These are phyloP conservation scores for Annona cherimola DNA, from an alignment of 164 flowering plant species.

Conservation along the genomic window DNA sequence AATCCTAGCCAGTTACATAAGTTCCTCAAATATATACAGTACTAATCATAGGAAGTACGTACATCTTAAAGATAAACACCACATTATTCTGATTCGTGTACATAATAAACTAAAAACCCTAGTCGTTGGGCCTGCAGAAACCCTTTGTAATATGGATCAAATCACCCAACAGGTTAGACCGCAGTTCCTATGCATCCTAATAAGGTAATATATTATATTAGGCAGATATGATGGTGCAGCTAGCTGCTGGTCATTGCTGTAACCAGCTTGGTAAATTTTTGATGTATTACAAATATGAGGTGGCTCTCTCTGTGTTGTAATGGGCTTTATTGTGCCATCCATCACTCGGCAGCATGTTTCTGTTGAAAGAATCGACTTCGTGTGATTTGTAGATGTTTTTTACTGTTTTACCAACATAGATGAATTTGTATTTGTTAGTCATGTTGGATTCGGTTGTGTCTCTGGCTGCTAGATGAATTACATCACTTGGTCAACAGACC, in stretches of 20 bases:
- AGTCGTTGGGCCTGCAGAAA: conserved; percentile 11
- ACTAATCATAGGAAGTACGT: conserved; percentile 21
- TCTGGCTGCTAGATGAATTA: not conserved
- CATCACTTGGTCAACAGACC: too few relatives aligned
- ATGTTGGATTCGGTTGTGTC: not conserved
- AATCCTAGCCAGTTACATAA: not conserved
- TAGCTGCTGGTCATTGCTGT: conserved; percentile 18
- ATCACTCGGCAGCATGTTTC: conserved; percentile 3
- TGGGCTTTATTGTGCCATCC: conserved; percentile 22
- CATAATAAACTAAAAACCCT: conserved; percentile 44
- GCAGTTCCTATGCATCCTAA: conserved; percentile 4
- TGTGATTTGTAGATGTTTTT: conserved; percentile 15
- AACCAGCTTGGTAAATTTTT: conserved; percentile 18
- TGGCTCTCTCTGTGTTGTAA: conserved; percentile 12
- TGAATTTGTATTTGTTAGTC: not conserved
- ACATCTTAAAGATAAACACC: conserved; percentile 13
- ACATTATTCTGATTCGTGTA: conserved; percentile 37
- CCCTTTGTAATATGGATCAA: conserved; percentile 1
- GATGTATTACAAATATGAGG: conserved; percentile 9
- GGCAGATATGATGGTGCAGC: conserved; percentile 11
- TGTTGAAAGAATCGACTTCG: conserved; percentile 12
- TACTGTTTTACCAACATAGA: conserved; percentile 12
- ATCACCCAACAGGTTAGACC: conserved; percentile 14
- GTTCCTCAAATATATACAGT: conserved; percentile 4
- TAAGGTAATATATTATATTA: conserved; percentile 17